Percentiles rank a stretch among this genome's conserved stretches.
phyloP scores from a whole-genome alignment of 768 basidiomycete genomes.

The Boletus edulis region DNA sequence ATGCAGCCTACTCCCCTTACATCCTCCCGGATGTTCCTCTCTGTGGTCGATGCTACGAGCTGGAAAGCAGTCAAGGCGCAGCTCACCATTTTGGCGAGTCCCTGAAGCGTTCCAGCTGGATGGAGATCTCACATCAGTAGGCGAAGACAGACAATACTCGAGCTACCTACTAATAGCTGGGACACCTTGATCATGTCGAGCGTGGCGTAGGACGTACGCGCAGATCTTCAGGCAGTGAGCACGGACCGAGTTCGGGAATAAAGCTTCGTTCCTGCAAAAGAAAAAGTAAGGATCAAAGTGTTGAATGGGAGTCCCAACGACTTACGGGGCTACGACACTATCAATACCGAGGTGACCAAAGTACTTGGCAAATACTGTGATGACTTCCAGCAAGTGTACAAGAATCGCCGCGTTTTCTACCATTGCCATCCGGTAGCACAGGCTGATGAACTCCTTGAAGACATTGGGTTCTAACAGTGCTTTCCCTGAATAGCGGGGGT shows the following conservation, averaged over 20 bases:
- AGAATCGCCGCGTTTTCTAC: conserved; percentile 76
- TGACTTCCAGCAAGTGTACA: conserved; percentile 65
- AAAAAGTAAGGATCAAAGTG: neutral
- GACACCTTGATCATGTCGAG: conserved; percentile 54
- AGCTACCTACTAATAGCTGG: conserved; percentile 48
- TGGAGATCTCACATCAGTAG: conserved; percentile 9
- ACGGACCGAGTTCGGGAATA: conserved; percentile 33
- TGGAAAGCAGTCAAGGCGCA: conserved; percentile 61
- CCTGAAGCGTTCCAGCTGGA: conserved; percentile 53
- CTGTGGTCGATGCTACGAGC: conserved; percentile 55
- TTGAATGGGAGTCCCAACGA: neutral
- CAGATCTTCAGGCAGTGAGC: conserved; percentile 82
- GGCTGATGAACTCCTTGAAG: conserved; percentile 86
- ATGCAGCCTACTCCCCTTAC: conserved; percentile 75
- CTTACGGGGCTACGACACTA: conserved; percentile 20
- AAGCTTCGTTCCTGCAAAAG: conserved; percentile 28
- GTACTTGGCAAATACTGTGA: conserved; percentile 53
- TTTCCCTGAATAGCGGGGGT: conserved; percentile 75
- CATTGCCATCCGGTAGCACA: conserved; percentile 89
- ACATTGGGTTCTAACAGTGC: conserved; percentile 78
- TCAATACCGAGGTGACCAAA: conserved; percentile 31
- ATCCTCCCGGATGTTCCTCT: conserved; percentile 62
- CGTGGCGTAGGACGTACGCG: conserved; percentile 73
- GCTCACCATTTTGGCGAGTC: conserved; percentile 60
- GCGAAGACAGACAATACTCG: neutral